A percentile compares a stretch with the other conserved stretches of the same genome.
phyloP scores from a whole-genome alignment of 805 yeast species.

The Torulaspora franciscae region DNA sequence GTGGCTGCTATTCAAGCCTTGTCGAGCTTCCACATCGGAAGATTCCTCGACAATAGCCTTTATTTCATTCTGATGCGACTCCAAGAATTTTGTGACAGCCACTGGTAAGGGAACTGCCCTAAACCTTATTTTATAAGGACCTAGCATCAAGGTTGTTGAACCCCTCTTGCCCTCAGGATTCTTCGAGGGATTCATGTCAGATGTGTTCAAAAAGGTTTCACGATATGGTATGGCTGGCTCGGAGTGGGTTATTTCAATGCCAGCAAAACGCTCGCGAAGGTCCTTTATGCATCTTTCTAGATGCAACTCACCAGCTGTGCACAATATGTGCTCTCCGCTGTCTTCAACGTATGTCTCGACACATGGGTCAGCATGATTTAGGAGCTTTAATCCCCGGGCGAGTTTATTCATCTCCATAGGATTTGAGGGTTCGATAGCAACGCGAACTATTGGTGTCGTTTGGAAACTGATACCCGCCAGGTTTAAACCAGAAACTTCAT shows the following conservation, averaged over 20 bases:
- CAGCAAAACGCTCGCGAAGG: conserved; percentile 84
- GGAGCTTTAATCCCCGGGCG: conserved; percentile 69
- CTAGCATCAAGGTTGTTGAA: conserved; percentile 46
- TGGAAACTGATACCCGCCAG: conserved; percentile 69
- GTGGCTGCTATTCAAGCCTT: conserved; percentile 12
- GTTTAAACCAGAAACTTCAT: conserved; percentile 58
- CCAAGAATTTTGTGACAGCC: conserved; percentile 45
- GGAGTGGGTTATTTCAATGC: conserved; percentile 77
- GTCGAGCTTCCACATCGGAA: conserved; percentile 11
- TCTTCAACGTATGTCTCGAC: conserved; percentile 82
- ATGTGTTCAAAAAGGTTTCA: conserved; percentile 62
- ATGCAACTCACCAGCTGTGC: conserved; percentile 96
- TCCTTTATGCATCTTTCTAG: conserved; percentile 92
- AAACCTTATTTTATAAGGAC: conserved; percentile 41
- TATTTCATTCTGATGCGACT: conserved; percentile 44
- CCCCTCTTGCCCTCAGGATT: conserved; percentile 47
- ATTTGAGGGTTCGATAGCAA: conserved; percentile 91
- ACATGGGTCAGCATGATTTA: conserved; percentile 91
- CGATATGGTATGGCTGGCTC: conserved; percentile 93
- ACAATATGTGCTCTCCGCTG: conserved; percentile 86
- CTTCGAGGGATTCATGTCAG: conserved; percentile 50
- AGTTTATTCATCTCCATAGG: conserved; percentile 73
- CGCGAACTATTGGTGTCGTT: conserved; percentile 88
- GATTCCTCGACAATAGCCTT: conserved; percentile 24
- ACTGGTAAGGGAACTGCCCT: conserved; percentile 53